A percentile compares a stretch with the other conserved stretches of the same genome.
Conservation (phyloP, 78 protist genomes). For the Mastigamoeba balamuthi region DNA sequence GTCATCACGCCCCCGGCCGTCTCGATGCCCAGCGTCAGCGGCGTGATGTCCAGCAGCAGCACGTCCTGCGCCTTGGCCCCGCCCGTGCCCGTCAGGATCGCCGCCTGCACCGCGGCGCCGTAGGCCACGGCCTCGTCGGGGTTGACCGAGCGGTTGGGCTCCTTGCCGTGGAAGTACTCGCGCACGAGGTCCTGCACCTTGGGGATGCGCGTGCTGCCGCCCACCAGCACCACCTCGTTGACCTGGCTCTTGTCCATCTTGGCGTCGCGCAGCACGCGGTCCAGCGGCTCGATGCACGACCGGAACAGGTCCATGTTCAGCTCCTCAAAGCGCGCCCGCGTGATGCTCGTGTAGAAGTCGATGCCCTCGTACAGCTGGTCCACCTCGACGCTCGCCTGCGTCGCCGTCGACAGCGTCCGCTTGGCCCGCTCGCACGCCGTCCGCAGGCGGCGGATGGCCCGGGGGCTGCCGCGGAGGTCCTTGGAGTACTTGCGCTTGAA, state of each 20-base stretch:
- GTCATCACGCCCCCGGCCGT: conserved; percentile 99
- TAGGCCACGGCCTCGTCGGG: conserved; percentile 99
- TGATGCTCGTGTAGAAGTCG: conserved; percentile 87
- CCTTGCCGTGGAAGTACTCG: conserved; percentile 96
- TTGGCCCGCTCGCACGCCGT: conserved; percentile 95
- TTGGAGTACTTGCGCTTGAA: conserved; percentile 79
- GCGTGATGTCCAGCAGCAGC: conserved; percentile 93
- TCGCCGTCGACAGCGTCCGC: conserved; percentile 68
- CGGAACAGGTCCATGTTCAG: conserved; percentile 86
- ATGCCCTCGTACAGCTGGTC: conserved; percentile 91
- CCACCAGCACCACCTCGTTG: conserved; percentile 92
- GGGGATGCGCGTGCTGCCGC: conserved; percentile 98
- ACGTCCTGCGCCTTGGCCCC: conserved; percentile 61
- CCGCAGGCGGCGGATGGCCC: conserved; percentile 83
- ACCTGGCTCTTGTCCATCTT: conserved; percentile 60
- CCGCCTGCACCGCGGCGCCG: conserved; percentile 99
- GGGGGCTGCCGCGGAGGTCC: conserved; percentile 49
- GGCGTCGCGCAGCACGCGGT: conserved; percentile 79
- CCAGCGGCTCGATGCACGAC: conserved; percentile 79
- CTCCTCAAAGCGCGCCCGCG: conserved; percentile 98
- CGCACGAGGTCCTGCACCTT: conserved; percentile 88
- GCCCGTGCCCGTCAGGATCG: conserved; percentile 79
- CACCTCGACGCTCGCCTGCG: conserved; percentile 88
- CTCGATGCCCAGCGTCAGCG: conserved; percentile 98
- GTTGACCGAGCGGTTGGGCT: conserved; percentile 79